Evolutionary conservation across 371 early-diverging fungal species (phyloP).

Genomic region (Lichtheimia corymbifera): DNA sequence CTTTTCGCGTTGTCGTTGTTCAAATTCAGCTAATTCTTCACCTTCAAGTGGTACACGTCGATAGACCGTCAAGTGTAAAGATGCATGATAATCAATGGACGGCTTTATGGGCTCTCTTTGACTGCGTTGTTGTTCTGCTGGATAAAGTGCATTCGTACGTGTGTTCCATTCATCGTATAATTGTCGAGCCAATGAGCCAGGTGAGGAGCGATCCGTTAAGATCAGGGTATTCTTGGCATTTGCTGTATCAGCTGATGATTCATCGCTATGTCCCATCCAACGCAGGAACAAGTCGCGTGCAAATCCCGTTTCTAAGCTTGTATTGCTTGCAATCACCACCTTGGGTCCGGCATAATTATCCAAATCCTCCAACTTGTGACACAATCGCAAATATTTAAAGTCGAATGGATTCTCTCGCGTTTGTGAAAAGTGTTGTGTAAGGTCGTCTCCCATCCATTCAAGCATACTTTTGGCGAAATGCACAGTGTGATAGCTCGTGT

Average conservation of each 20-base stretch:
- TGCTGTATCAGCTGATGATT: conserved; percentile 1
- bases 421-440: conserved; percentile 70
- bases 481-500: conserved; percentile 73
- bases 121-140: not conserved
- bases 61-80: conserved; percentile 37
- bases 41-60: conserved; percentile 85
- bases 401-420: conserved; percentile 88
- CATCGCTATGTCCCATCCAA: conserved; percentile 51
- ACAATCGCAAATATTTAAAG: conserved; percentile 73
- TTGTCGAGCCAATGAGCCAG: conserved; percentile 70
- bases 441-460: conserved; percentile 95
- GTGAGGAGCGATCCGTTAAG: conserved; percentile 76
- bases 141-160: conserved; percentile 12
- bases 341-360: conserved; percentile 72
- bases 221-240: conserved; percentile 62
- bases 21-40: conserved; percentile 74
- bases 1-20: conserved; percentile 61
- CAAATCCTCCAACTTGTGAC: conserved; percentile 73
- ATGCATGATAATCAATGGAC: conserved; percentile 51
- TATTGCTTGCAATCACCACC: conserved; percentile 81
- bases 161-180: conserved; percentile 74
- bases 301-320: conserved; percentile 81
- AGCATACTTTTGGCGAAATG: conserved; percentile 88
- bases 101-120: conserved; percentile 41
- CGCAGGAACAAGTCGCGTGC: conserved; percentile 76